These are phyloP conservation scores for Mycosphaerella sp. DNA, from an alignment of 2,329 filamentous ascomycete genomes.

Conservation along the genomic window DNA sequence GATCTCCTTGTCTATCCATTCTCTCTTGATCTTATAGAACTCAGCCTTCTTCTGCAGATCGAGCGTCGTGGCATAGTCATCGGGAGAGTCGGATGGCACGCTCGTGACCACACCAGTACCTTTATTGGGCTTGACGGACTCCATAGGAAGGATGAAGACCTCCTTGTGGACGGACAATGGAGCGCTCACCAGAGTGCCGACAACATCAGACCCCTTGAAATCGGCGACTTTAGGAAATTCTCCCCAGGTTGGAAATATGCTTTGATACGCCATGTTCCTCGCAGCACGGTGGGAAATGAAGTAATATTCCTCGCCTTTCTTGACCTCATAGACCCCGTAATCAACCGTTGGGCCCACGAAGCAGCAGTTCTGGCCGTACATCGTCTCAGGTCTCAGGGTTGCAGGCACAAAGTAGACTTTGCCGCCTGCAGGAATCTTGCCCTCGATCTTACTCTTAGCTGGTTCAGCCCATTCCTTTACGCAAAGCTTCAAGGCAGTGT, in stretches of 20 bases:
- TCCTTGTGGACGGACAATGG: conserved; percentile 80
- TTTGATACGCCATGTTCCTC: conserved; percentile 95
- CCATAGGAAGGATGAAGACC: conserved; percentile 90
- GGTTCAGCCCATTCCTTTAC: conserved; percentile 82
- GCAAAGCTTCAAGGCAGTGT: conserved; percentile 85
- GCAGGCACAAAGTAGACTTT: conserved; percentile 87
- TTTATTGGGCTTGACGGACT: conserved; percentile 83
- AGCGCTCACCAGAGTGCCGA: conserved; percentile 84
- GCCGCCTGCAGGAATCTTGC: conserved; percentile 70
- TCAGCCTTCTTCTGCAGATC: conserved; percentile 93
- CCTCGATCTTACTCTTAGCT: conserved; percentile 64
- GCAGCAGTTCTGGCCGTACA: conserved; percentile 97
- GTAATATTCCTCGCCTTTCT: conserved; percentile 61
- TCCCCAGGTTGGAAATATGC: conserved; percentile 71
- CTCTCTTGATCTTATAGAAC: conserved; percentile 92
- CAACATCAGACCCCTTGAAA: conserved; percentile 67
- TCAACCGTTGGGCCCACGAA: conserved; percentile 86
- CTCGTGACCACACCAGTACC: conserved; percentile 95
- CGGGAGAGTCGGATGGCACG: conserved; percentile 90
- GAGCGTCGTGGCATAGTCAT: conserved; percentile 83
- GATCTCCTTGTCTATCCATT: conserved; percentile 90
- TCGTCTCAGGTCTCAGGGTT: conserved; percentile 90
- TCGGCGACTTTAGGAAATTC: conserved; percentile 68
- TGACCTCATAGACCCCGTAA: conserved; percentile 79
- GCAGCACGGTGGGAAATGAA: conserved; percentile 76